phyloP scores from a whole-genome alignment of 805 yeast genomes.

The Kazachstania taianensis region DNA sequence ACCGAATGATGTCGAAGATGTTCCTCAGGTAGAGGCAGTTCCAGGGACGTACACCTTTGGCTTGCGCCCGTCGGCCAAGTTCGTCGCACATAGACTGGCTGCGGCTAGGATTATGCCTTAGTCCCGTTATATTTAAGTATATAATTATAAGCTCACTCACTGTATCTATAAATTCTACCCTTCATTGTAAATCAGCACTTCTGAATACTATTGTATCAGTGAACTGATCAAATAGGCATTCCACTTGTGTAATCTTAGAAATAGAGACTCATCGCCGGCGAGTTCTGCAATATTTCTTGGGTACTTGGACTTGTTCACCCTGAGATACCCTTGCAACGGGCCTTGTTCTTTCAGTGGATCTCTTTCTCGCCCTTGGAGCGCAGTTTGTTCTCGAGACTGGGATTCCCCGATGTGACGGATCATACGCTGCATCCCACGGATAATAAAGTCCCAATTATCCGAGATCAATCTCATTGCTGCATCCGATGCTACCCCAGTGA shows the following conservation, averaged over 20 bases:
- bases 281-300: conserved; percentile 48
- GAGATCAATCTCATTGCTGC: conserved; percentile 29
- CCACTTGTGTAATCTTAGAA: conserved; percentile 52
- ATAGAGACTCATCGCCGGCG: conserved; percentile 43
- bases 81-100: too few species aligned
- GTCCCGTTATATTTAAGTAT: too few species aligned
- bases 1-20: conserved; percentile 15
- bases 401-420: conserved; percentile 32
- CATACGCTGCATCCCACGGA: conserved; percentile 32
- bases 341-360: conserved; percentile 25
- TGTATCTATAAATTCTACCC: too few species aligned
- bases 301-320: conserved; percentile 45
- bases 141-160: too few species aligned
- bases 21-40: conserved; percentile 10
- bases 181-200: too few species aligned
- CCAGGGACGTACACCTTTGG: conserved; percentile 21
- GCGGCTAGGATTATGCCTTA: too few species aligned
- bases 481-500: conserved; percentile 40
- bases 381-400: conserved; percentile 16
- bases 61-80: conserved; percentile 59
- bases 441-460: conserved; percentile 45
- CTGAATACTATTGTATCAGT: too few species aligned
- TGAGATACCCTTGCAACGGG: conserved; percentile 35
- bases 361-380: conserved; percentile 1
- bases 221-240: conserved; percentile 38